These are phyloP conservation scores for Cicer chorassanicum DNA, from an alignment of 306 rosid species.

Conservation along the genomic window DNA sequence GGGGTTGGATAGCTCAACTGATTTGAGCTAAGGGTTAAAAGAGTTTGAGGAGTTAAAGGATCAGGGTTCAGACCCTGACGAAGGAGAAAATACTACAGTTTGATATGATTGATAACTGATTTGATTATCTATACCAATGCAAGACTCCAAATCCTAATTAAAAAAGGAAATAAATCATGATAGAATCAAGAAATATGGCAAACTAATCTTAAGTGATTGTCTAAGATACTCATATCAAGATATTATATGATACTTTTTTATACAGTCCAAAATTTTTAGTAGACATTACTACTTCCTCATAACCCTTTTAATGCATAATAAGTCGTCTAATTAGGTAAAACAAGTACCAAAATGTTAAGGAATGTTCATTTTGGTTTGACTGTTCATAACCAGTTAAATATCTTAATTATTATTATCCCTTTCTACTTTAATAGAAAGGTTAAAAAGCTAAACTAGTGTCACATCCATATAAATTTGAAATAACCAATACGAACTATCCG, in stretches of 20 bases:
- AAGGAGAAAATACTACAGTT: not conserved
- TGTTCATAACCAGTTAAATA: slow-evolving; percentile 17
- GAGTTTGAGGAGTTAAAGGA: no score
- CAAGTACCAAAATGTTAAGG: slow-evolving; percentile 1
- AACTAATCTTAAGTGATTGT: not conserved
- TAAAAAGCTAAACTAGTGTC: not conserved
- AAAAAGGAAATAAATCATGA: slow-evolving; percentile 8
- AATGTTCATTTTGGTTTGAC: slow-evolving; percentile 16
- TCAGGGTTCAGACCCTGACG: no score
- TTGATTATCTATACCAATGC: not conserved
- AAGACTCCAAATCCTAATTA: not conserved
- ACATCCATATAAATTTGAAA: slow-evolving; percentile 4
- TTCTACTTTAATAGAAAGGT: not conserved
- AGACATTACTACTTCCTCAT: not conserved
- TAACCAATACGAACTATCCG: slow-evolving; percentile 11
- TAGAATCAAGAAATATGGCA: not conserved
- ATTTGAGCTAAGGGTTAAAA: no score
- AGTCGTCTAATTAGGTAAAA: not conserved
- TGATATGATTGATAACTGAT: not conserved
- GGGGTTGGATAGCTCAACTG: no score
- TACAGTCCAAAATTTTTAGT: not conserved
- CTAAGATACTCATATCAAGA: not conserved
- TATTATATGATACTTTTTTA: not conserved
- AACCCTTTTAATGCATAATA: not conserved
- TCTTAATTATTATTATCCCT: not conserved